Evolutionary conservation across 1,284 basidiomycete species (phyloP).

Genomic region (Leucoagaricus sp.): DNA sequence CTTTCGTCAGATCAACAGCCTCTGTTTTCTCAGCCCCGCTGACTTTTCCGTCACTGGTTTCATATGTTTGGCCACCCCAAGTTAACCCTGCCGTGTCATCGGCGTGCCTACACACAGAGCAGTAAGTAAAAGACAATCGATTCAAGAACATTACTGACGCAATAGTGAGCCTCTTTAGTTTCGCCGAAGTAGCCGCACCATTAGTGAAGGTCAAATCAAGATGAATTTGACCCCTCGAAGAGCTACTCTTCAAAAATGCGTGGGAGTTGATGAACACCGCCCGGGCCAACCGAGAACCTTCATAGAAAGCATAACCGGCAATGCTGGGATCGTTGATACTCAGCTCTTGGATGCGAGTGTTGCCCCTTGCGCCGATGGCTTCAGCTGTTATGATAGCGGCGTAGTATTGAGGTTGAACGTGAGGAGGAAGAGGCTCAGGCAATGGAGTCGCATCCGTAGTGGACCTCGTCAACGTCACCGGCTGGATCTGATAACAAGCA

Average conservation of each 20-base stretch:
- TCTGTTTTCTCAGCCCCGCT: slow-evolving; percentile 40
- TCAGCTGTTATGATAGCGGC: slow-evolving; percentile 53
- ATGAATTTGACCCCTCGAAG: slow-evolving; percentile 40
- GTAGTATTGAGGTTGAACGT: slow-evolving; percentile 65
- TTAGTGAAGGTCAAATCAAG: slow-evolving; percentile 41
- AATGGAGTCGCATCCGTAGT: slow-evolving; percentile 51
- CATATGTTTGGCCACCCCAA: slow-evolving; percentile 69
- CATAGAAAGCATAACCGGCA: slow-evolving; percentile 66
- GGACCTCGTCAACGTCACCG: slow-evolving; percentile 51
- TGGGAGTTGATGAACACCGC: slow-evolving; percentile 60
- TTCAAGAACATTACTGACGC: slow-evolving; percentile 38
- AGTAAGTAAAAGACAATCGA: neutral
- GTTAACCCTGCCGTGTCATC: slow-evolving; percentile 56
- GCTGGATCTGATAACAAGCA: slow-evolving; percentile 47
- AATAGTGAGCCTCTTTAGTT: slow-evolving; percentile 48
- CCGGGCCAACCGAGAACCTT: slow-evolving; percentile 43
- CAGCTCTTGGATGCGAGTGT: slow-evolving; percentile 53
- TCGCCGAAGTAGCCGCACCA: slow-evolving; percentile 26
- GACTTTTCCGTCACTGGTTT: slow-evolving; percentile 52
- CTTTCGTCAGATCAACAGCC: slow-evolving; percentile 36
- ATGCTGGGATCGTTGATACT: slow-evolving; percentile 47
- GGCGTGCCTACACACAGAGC: slow-evolving; percentile 42
- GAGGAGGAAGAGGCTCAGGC: slow-evolving; percentile 47
- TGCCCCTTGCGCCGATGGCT: slow-evolving; percentile 35
- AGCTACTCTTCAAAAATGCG: slow-evolving; percentile 46